Conservation (phyloP, 225 moss, liverwort and hornwort genomes). For the Sphagnum contortum region DNA sequence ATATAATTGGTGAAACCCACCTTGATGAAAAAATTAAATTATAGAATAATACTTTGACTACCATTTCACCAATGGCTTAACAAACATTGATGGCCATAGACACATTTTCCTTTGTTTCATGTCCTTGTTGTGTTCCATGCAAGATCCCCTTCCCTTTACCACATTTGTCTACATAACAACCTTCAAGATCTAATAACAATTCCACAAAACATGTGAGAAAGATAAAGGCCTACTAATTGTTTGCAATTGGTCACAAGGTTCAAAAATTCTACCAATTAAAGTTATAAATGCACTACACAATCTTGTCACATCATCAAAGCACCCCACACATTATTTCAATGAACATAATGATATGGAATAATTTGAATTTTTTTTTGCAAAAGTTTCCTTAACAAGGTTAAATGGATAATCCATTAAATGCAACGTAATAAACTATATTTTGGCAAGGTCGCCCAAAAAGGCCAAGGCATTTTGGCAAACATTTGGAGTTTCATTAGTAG, state of each 20-base stretch:
- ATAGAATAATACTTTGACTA: conserved; percentile 47
- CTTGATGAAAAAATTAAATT: too few species aligned
- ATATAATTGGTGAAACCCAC: too few species aligned
- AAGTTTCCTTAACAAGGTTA: too few species aligned
- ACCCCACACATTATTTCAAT: too few species aligned
- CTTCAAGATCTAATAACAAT: too few species aligned
- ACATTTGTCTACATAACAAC: too few species aligned
- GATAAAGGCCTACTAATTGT: conserved; percentile 60
- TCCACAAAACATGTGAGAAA: too few species aligned
- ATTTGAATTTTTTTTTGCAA: not conserved
- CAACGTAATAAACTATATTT: conserved; percentile 26
- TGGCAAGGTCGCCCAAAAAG: conserved; percentile 85
- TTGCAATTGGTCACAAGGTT: conserved; percentile 89
- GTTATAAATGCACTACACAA: conserved; percentile 88
- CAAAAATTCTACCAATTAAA: conserved; percentile 79
- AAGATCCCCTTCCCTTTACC: not conserved
- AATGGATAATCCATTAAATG: too few species aligned
- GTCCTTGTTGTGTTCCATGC: conserved; percentile 52
- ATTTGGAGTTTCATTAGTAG: conserved; percentile 88
- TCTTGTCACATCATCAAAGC: conserved; percentile 33
- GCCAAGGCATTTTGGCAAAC: conserved; percentile 96
- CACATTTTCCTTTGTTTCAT: conserved; percentile 87
- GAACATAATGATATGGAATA: not conserved
- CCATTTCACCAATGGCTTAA: conserved; percentile 99
- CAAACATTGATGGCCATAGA: too few species aligned